phyloP scores from a whole-genome alignment of 352 stramenopile genomes.

The Phytophthora colocasiae region DNA sequence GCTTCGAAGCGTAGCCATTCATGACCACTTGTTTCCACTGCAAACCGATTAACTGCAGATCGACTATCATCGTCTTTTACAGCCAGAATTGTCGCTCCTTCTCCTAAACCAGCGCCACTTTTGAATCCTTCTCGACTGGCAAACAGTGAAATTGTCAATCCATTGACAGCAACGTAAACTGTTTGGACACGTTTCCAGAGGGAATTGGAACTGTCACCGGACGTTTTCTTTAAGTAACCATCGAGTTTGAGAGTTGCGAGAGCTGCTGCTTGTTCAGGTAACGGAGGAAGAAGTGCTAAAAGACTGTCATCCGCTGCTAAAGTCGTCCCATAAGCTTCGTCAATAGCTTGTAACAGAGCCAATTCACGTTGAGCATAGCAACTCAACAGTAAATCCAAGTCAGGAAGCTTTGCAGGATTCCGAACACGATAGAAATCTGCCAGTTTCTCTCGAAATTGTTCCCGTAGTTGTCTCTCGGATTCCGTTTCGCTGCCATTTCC shows the following conservation, averaged over 20 bases:
- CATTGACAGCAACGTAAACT: constrained; percentile 58
- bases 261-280: constrained; percentile 36
- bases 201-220: constrained; percentile 28
- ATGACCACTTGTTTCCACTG: constrained; percentile 63
- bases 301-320: constrained; percentile 45
- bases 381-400: constrained; percentile 55
- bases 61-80: constrained; percentile 36
- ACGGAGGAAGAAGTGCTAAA: constrained; percentile 40
- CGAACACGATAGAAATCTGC: constrained; percentile 62
- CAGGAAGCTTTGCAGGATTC: constrained; percentile 57
- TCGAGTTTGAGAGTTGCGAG: constrained; percentile 51
- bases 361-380: constrained; percentile 58
- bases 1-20: constrained; percentile 58
- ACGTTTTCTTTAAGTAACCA: constrained; percentile 41
- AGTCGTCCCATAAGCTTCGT: constrained; percentile 44
- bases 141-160: constrained; percentile 57
- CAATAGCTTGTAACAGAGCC: constrained; percentile 57
- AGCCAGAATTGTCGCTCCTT: constrained; percentile 41
- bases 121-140: constrained; percentile 71
- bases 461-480: constrained; percentile 28
- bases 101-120: constrained; percentile 24
- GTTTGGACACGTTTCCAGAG: constrained; percentile 48
- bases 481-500: constrained; percentile 9
- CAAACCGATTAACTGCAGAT: constrained; percentile 38
- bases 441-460: constrained; percentile 48